phyloP scores from a whole-genome alignment of 208 protist species.

The Phytomonas sp. region DNA sequence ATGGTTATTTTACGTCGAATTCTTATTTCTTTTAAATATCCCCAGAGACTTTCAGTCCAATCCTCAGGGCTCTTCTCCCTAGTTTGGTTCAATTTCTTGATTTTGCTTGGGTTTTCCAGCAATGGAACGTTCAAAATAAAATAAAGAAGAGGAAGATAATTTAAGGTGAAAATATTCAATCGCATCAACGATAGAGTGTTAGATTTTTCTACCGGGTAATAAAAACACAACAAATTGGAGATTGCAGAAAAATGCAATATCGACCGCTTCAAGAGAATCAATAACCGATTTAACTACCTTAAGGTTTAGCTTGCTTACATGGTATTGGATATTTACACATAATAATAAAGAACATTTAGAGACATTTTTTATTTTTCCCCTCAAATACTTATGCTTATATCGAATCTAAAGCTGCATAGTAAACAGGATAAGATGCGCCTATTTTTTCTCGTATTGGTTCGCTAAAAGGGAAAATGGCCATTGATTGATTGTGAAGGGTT shows the following conservation, averaged over 20 bases:
- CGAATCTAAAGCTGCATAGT: neutral
- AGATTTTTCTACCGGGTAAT: neutral
- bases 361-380: neutral
- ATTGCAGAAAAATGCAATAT: neutral
- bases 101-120: neutral
- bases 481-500: neutral
- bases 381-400: neutral
- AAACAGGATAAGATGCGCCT: neutral
- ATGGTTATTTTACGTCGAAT: neutral
- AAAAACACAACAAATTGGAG: neutral
- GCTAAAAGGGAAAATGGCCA: neutral
- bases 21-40: neutral
- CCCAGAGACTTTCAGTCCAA: neutral
- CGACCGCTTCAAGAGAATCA: neutral
- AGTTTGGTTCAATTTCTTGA: neutral
- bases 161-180: neutral
- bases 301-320: neutral
- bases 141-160: neutral
- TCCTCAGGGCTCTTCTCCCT: conserved; percentile 2
- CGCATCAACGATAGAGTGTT: neutral
- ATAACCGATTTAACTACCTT: neutral
- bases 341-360: neutral
- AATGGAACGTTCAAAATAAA: neutral
- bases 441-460: neutral
- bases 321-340: neutral